A percentile compares a stretch with the other conserved stretches of the same genome.
These are phyloP conservation scores for Nannizziopsis barbatae DNA, from an alignment of 2,329 filamentous ascomycete species.

Conservation along the genomic window DNA sequence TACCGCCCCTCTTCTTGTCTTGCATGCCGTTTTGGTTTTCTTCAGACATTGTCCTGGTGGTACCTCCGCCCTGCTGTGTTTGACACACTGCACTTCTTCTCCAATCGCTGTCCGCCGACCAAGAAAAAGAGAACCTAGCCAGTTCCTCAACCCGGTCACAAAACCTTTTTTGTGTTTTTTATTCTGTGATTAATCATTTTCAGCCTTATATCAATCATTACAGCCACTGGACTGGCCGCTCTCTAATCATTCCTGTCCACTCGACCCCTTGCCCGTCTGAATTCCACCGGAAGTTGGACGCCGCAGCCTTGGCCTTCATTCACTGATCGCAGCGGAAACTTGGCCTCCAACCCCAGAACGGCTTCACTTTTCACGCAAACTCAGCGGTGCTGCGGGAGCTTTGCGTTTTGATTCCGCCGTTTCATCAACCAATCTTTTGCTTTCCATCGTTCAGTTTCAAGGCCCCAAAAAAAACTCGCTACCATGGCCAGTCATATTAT, in stretches of 20 bases:
- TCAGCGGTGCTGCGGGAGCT: slow-evolving; percentile 75
- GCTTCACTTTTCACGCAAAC: slow-evolving; percentile 27
- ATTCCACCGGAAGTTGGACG: slow-evolving; percentile 6
- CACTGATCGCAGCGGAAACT: slow-evolving; percentile 12
- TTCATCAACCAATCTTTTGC: slow-evolving; percentile 3
- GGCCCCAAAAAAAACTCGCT: slow-evolving; percentile 1
- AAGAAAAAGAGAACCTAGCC: slow-evolving; percentile 2
- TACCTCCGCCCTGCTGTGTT: slow-evolving; percentile 30
- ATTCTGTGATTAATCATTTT: slow-evolving; percentile 12
- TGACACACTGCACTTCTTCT: slow-evolving; percentile 34
- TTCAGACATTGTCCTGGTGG: slow-evolving; percentile 4
- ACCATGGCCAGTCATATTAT: slow-evolving; percentile 54
- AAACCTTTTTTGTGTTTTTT: slow-evolving; percentile 2
- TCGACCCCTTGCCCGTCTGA: slow-evolving; percentile 7
- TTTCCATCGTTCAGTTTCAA: background rate
- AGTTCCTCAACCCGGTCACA: slow-evolving; percentile 1
- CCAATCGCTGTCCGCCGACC: slow-evolving; percentile 9
- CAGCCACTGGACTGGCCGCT: slow-evolving; percentile 40
- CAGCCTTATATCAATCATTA: slow-evolving; percentile 19
- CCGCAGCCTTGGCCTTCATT: background rate
- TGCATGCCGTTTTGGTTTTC: slow-evolving; percentile 8
- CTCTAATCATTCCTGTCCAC: slow-evolving; percentile 23
- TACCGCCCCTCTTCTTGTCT: slow-evolving; percentile 12
- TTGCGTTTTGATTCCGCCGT: slow-evolving; percentile 20
- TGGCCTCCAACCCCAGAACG: slow-evolving; percentile 11